Evolutionary conservation across 257 asterid genomes (phyloP).

Genomic region (Nicotiana tabacum): DNA sequence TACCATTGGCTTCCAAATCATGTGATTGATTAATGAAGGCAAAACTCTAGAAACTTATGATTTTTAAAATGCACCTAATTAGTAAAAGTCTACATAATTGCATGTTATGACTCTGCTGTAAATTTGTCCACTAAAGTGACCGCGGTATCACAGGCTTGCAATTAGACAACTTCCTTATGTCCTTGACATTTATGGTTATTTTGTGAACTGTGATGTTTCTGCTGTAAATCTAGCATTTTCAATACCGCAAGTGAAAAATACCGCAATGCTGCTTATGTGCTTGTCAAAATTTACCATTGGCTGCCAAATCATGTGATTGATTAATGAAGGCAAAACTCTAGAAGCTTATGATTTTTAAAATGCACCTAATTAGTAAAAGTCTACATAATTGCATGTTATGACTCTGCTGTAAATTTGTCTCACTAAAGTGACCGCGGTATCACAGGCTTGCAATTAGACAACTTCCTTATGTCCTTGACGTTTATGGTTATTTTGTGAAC

Average conservation of each 20-base stretch:
- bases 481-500: neutral
- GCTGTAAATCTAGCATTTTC: neutral
- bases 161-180: neutral
- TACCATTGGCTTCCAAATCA: neutral
- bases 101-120: neutral
- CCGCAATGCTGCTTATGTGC: no score
- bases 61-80: neutral
- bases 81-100: neutral
- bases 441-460: neutral
- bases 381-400: no score
- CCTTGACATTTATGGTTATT: neutral
- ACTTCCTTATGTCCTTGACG: neutral
- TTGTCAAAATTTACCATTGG: no score
- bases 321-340: no score
- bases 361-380: no score
- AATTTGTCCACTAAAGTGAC: neutral
- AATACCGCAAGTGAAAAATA: no score
- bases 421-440: neutral
- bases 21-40: neutral
- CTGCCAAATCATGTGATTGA: no score
- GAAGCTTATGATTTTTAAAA: no score
- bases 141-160: neutral
- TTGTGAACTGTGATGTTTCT: neutral
- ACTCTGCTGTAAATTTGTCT: neutral
- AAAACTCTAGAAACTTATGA: neutral